A percentile compares a stretch with the other conserved stretches of the same genome.
These are phyloP conservation scores for Sarocladiaceae sp. DNA, from an alignment of 2,329 filamentous ascomycete species.

Conservation along the genomic window DNA sequence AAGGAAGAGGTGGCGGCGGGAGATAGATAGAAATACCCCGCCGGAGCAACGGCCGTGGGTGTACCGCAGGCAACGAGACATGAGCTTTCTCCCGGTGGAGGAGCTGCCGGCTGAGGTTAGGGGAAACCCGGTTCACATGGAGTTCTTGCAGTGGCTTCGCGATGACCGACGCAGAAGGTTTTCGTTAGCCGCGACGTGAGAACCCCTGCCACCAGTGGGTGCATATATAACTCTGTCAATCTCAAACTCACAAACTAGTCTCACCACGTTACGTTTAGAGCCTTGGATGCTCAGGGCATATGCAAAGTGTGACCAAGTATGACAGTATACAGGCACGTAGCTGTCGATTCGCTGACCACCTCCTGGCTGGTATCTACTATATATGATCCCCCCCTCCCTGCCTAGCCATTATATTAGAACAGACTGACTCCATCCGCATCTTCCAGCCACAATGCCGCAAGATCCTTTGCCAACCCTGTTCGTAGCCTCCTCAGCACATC, in stretches of 20 bases:
- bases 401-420: conserved; percentile 1
- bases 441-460: conserved; percentile 63
- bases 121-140: conserved; percentile 38
- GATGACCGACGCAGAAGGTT: no score
- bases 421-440: conserved; percentile 48
- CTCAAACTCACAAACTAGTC: no score
- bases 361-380: conserved; percentile 5
- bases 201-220: no score
- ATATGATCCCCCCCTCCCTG: neutral
- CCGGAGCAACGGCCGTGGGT: conserved; percentile 19
- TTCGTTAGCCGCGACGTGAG: no score
- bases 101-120: conserved; percentile 38
- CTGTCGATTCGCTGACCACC: no score
- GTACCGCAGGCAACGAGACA: conserved; percentile 24
- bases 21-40: conserved; percentile 12
- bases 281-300: no score
- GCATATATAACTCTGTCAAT: no score
- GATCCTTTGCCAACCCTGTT: conserved; percentile 65
- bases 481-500: conserved; percentile 70
- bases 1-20: conserved; percentile 27
- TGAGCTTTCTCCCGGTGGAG: conserved; percentile 29
- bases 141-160: conserved; percentile 31
- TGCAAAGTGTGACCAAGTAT: no score
- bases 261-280: no score
- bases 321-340: conserved; percentile 1